Percentiles rank a stretch among this genome's conserved stretches.
These are phyloP conservation scores for Warburgia ugandensis DNA, from an alignment of 164 flowering plant genomes.

Conservation along the genomic window DNA sequence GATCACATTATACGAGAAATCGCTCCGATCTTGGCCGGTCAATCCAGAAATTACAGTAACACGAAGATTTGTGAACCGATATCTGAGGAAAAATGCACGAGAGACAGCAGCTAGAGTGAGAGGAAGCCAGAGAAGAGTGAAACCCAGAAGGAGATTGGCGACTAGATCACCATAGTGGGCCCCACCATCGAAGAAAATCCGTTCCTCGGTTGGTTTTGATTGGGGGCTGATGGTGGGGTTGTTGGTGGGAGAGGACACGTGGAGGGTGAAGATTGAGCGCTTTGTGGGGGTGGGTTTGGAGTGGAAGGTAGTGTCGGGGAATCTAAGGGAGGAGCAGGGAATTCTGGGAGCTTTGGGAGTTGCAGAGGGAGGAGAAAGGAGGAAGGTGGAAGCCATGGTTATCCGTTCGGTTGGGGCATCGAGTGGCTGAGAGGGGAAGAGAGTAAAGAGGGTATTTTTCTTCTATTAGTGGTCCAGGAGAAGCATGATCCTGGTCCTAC, in stretches of 20 bases:
- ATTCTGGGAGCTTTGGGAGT: too few relatives aligned
- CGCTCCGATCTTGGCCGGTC: conserved; percentile 86
- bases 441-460: too few relatives aligned
- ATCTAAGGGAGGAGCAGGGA: conserved; percentile 16
- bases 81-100: conserved; percentile 70
- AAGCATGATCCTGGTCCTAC: too few relatives aligned
- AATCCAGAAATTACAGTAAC: conserved; percentile 90
- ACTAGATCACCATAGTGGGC: conserved; percentile 90
- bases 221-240: conserved; percentile 25
- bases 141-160: conserved; percentile 79
- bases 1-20: conserved; percentile 69
- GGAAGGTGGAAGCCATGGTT: conserved; percentile 7
- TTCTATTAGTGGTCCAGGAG: too few relatives aligned
- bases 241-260: conserved; percentile 55
- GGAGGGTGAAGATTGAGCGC: conserved; percentile 32
- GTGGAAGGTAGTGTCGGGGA: conserved; percentile 11
- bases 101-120: conserved; percentile 81
- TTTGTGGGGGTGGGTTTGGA: conserved; percentile 13
- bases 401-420: too few relatives aligned
- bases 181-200: conserved; percentile 85
- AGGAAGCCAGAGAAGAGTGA: conserved; percentile 90
- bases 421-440: too few relatives aligned
- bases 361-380: conserved; percentile 24
- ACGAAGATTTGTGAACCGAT: conserved; percentile 86
- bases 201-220: conserved; percentile 38